These are phyloP conservation scores for Zalerion maritima DNA, from an alignment of 495 filamentous ascomycete species.

Conservation along the genomic window DNA sequence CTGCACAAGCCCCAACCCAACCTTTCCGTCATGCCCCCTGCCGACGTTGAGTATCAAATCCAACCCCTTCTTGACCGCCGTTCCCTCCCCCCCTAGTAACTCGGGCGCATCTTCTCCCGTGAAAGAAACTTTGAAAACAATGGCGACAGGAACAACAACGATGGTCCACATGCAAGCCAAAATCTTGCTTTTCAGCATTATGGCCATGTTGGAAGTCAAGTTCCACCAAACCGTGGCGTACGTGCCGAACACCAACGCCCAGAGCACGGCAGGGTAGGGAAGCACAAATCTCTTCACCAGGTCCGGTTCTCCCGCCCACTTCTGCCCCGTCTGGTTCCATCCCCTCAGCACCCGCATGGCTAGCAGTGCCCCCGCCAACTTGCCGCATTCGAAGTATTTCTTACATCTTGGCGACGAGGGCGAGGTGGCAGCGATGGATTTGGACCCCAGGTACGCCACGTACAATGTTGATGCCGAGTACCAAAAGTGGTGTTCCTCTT, in stretches of 20 bases:
- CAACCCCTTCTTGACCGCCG: too few species aligned
- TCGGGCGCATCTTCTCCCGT: constrained; percentile 76
- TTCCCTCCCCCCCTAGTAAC: constrained; percentile 46
- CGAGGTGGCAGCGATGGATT: too few species aligned
- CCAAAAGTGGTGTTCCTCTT: constrained; percentile 98
- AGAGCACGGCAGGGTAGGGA: constrained; percentile 47
- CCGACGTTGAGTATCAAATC: too few species aligned
- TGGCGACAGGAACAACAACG: constrained; percentile 38
- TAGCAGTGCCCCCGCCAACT: too few species aligned
- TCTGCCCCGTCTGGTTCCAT: constrained; percentile 97
- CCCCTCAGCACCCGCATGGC: constrained; percentile 49
- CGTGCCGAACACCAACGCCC: constrained; percentile 55
- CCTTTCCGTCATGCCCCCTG: constrained; percentile 25
- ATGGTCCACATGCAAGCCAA: constrained; percentile 13
- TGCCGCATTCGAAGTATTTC: too few species aligned
- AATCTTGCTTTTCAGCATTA: constrained; percentile 16
- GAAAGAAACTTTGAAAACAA: constrained; percentile 77
- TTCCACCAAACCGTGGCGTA: constrained; percentile 42
- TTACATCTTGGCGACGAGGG: too few species aligned
- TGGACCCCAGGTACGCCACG: constrained; percentile 52
- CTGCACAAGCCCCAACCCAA: constrained; percentile 31
- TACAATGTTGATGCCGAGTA: constrained; percentile 79
- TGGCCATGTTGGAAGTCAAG: constrained; percentile 20
- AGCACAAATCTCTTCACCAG: constrained; percentile 58
- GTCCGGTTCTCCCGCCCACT: constrained; percentile 75